These are phyloP conservation scores for Fusarium torulosum DNA, from an alignment of 2,329 filamentous ascomycete genomes.

Conservation along the genomic window DNA sequence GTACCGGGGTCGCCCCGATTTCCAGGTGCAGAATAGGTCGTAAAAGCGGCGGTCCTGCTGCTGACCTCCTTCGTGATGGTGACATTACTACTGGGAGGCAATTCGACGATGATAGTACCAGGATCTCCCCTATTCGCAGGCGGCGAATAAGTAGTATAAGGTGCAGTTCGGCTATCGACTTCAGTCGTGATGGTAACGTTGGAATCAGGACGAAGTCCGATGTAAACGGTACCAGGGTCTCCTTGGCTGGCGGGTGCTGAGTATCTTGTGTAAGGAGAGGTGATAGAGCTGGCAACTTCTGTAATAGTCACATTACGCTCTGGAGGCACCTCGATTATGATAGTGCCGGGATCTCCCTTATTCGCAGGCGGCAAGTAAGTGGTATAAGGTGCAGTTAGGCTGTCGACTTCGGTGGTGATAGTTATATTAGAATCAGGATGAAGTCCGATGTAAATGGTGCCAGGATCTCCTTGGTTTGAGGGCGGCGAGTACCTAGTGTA, in stretches of 20 bases:
- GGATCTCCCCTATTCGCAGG: constrained; percentile 13
- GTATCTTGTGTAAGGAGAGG: constrained; percentile 22
- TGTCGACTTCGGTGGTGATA: constrained; percentile 16
- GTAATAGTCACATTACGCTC: constrained; percentile 28
- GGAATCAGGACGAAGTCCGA: constrained; percentile 18
- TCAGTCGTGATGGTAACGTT: constrained; percentile 28
- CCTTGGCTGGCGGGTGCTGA: constrained; percentile 9
- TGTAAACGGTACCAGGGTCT: constrained; percentile 28
- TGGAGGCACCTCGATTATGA: constrained; percentile 21
- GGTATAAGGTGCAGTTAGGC: constrained; percentile 18
- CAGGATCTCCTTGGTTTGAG: constrained; percentile 15
- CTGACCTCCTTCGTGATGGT: constrained; percentile 3
- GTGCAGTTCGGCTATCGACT: background rate
- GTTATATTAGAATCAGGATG: constrained; percentile 22
- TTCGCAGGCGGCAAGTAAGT: constrained; percentile 8
- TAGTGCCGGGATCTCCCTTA: constrained; percentile 12
- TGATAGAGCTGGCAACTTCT: constrained; percentile 17
- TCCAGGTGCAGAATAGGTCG: constrained; percentile 1
- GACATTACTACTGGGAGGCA: constrained; percentile 6
- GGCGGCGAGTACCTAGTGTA: constrained; percentile 21
- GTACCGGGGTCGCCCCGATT: constrained; percentile 10
- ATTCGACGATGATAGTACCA: constrained; percentile 13
- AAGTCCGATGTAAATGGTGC: constrained; percentile 22
- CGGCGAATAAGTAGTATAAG: constrained; percentile 21
- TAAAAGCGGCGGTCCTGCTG: background rate